Evolutionary conservation across 805 yeast species (phyloP), one percentile per base, ranked within the genome.

Genomic region (Spathaspora gorwiae): DNA sequence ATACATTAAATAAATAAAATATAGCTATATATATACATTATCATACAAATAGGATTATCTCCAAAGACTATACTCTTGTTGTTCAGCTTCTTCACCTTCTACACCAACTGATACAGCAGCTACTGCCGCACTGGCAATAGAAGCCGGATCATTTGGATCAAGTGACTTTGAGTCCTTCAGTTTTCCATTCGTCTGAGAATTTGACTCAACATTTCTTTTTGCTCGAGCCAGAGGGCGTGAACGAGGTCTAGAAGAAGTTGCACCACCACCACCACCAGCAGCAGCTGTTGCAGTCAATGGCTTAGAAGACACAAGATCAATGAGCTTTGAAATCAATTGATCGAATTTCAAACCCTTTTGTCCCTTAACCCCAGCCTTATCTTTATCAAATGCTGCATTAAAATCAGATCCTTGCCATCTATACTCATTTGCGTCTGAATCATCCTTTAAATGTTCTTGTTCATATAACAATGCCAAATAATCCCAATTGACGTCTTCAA

Each of bases 361-460:
- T 45, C 79, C 84, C 43, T 78, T 72, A 10, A 82, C 64, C 5
- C 74, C 65, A 7, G 72, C 53, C 53, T 77, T 75, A 78, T 84
- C 72, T 48, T 75, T 76, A 45, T 81, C 87, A 56, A 80, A 85
- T 37, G 81, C 81, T 12, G 73, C 69, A 48, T 74, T 73, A 49
- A 85, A 73, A 61, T 87, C 94, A 1, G 73, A 56, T 1, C 83
- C 82, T 2, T 74, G 68, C 87, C 88, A 84, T 9, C 32, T 29
- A 29, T 29, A 29, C 9, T 29, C 32, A 11, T 29, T 29, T 29
- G 32, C 12, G 26, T 50, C 52, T 6, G 44, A 41, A 7, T 42
- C 39, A 2, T 47, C 43, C 6, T 26, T n/a, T 14, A 14, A 14
- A 26, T 35, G 9, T 39, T 26, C n/a, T 14, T 38, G 10, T 33